Evolutionary conservation across 345 rosid genomes (phyloP), one percentile per base, ranked within the genome.

Genomic region (Arabidopsis suecica): DNA sequence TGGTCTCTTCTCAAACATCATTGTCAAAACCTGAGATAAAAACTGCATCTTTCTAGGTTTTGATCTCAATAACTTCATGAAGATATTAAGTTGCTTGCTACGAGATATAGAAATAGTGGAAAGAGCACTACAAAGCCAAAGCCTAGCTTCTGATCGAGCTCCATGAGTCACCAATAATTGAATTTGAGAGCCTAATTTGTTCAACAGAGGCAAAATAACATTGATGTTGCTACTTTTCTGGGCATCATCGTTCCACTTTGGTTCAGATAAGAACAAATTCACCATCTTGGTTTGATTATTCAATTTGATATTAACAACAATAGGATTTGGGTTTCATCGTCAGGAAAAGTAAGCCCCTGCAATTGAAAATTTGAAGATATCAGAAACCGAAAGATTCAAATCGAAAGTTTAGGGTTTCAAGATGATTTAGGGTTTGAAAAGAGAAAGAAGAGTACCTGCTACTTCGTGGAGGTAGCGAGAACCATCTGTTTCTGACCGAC

Each of bases 111-210:
- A 79, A 4, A 86, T 41, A 44, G 64, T 69, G 0, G 93, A 83
- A 18, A 93, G 56, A 1, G 93, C 76, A 40, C 82, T 82, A 81
- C 88, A 86, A 22, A 93, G 91, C 97, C 97, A 93, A n/a, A 88
- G 67, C 7, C 87, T 90, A 78, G 98, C 88, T 83, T 90, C 98
- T 12, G 96, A 88, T 62, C 90, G 82, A 48, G 90, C 89, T 33
- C 86, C 92, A 23, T 77, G 71, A 7, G 82, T 74, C 36, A 84
- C 83, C 72, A 89, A 28, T 4, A 92, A 82, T 86, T 91, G 85
- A 65, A 94, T 58, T 55, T 82, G 83, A 9, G 89, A 81, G 38
- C 82, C 84, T 54, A 94, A 71, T 55, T 81, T 63, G 50, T 82
- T 80, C 69, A 91, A 79, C 71, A 79, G 88, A 41, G 84, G 77